Conservation (phyloP, 2,329 filamentous ascomycete species). For the Verticillium isaacii region DNA sequence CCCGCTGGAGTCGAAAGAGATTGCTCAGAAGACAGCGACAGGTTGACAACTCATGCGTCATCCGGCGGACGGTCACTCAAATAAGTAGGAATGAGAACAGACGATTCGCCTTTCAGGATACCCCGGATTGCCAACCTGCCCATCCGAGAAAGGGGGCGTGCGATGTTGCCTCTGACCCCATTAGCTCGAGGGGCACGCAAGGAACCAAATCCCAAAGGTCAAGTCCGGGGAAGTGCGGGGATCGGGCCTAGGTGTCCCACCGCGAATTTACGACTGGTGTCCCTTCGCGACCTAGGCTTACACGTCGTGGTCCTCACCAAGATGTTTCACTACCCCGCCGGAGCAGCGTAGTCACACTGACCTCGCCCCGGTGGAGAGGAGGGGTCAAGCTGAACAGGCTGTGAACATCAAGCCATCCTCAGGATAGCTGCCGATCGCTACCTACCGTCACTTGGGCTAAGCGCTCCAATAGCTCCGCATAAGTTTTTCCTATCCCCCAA, state of each 20-base stretch:
- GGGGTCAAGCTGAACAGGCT: background rate
- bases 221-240: background rate
- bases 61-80: background rate
- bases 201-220: too few relatives aligned
- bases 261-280: background rate
- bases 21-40: too few relatives aligned
- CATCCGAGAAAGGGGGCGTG: too few relatives aligned
- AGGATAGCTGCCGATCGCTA: background rate
- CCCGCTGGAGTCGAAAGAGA: background rate
- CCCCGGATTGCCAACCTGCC: too few relatives aligned
- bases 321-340: background rate
- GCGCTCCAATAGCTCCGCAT: slow-evolving; percentile 1
- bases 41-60: too few relatives aligned
- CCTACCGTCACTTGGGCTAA: background rate
- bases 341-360: background rate
- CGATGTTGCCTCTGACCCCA: too few relatives aligned
- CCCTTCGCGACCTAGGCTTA: background rate
- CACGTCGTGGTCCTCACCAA: background rate
- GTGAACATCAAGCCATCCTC: background rate
- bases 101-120: too few relatives aligned
- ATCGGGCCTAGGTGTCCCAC: background rate
- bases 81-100: background rate
- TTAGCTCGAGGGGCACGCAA: too few relatives aligned
- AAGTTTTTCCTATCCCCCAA: slow-evolving; percentile 1
- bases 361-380: background rate